Evolutionary conservation across 768 basidiomycete genomes (phyloP).

Genomic region (Amanita rimosa): DNA sequence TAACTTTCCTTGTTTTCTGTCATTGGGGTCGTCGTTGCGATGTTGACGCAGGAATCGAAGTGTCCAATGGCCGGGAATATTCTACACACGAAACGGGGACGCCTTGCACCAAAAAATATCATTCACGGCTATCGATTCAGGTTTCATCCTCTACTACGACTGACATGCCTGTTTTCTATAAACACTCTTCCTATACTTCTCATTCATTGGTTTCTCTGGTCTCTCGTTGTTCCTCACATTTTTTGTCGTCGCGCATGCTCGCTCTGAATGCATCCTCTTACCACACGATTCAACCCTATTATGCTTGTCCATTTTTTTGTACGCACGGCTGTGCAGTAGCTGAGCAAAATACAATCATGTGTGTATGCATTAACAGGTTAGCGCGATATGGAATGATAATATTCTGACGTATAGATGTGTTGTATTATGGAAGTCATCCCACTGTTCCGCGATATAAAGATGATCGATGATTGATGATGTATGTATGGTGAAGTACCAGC

Average conservation of each 20-base stretch:
- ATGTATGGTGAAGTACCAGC: constrained; percentile 3
- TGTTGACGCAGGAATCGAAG: constrained; percentile 1
- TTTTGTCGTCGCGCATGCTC: constrained; percentile 3
- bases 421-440: no score
- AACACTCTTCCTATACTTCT: background rate
- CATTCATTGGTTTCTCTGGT: constrained; percentile 2
- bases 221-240: background rate
- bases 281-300: background rate
- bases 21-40: background rate
- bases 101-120: background rate
- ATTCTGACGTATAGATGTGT: no score
- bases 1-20: background rate
- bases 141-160: constrained; percentile 3
- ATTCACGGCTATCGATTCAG: background rate
- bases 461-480: no score
- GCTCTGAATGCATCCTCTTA: constrained; percentile 6
- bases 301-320: background rate
- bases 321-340: background rate
- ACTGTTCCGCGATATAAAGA: no score
- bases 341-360: constrained; percentile 1
- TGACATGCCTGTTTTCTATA: constrained; percentile 2
- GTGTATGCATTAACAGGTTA: background rate
- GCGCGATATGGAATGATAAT: no score
- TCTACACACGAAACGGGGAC: constrained; percentile 3
- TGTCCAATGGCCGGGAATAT: constrained; percentile 1